Percentiles rank a stretch among this genome's conserved stretches.
Conservation (phyloP, 441 rosid genomes). For the Gossypium trilobum region DNA sequence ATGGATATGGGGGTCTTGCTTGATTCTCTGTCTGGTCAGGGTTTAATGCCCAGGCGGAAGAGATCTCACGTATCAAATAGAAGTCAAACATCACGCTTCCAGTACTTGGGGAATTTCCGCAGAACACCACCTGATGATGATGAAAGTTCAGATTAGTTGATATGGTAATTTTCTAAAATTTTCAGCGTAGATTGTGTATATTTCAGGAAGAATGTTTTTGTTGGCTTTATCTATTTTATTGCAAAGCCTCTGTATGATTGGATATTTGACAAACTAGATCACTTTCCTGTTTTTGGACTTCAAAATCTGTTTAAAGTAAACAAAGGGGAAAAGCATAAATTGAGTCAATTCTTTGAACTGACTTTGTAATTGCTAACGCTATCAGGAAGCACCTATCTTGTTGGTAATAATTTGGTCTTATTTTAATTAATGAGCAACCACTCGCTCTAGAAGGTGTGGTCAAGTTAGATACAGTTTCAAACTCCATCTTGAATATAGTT, state of each 20-base stretch:
- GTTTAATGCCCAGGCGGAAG: conserved; percentile 45
- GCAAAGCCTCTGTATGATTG: not conserved
- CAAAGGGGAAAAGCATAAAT: not conserved
- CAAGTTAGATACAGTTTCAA: not conserved
- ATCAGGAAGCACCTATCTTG: not conserved
- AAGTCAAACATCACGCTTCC: conserved; percentile 28
- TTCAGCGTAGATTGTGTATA: not conserved
- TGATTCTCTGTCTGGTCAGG: conserved; percentile 53
- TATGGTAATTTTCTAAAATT: conserved; percentile 9
- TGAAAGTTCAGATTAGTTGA: conserved; percentile 51
- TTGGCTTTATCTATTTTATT: not conserved
- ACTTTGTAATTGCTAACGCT: not conserved
- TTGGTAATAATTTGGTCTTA: not conserved
- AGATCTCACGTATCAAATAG: conserved; percentile 38
- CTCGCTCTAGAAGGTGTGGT: not conserved
- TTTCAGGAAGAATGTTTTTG: not conserved
- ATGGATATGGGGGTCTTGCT: conserved; percentile 71
- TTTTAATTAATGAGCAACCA: not conserved
- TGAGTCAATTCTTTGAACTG: not conserved
- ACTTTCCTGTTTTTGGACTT: not conserved
- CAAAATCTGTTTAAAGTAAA: not conserved
- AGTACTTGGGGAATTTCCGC: conserved; percentile 40
- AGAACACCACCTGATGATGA: conserved; percentile 38
- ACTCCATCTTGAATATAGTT: not conserved
- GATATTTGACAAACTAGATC: not conserved